A percentile compares a stretch with the other conserved stretches of the same genome.
Conservation (phyloP, 1,284 basidiomycete species). For the Malassezia vespertilionis region DNA sequence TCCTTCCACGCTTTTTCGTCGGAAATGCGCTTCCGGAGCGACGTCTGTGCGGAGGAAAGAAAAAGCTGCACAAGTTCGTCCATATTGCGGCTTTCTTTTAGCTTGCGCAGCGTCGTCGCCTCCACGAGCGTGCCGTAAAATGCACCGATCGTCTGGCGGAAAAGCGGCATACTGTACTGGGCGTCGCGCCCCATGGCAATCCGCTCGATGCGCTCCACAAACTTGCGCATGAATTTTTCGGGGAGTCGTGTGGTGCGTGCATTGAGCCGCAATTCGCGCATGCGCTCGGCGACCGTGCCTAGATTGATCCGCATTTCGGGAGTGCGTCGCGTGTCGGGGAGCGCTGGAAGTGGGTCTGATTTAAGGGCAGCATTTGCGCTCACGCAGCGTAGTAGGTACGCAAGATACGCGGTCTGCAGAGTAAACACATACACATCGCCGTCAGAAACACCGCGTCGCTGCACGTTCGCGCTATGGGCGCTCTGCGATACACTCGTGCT, state of each 20-base stretch:
- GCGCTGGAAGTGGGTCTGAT: slow-evolving; percentile 15
- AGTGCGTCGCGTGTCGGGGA: not conserved
- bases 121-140: slow-evolving; percentile 44
- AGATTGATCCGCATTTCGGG: slow-evolving; percentile 12
- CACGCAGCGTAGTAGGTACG: slow-evolving; percentile 13
- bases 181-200: slow-evolving; percentile 43
- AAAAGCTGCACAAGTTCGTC: slow-evolving; percentile 95
- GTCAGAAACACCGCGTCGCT: slow-evolving; percentile 28
- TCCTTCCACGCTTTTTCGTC: slow-evolving; percentile 74
- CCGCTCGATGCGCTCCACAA: slow-evolving; percentile 37
- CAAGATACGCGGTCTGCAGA: slow-evolving; percentile 36
- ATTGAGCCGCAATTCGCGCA: slow-evolving; percentile 27
- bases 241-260: slow-evolving; percentile 31
- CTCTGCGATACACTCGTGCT: slow-evolving; percentile 7
- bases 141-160: slow-evolving; percentile 37
- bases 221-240: slow-evolving; percentile 41
- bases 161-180: slow-evolving; percentile 28
- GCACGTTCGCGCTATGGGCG: slow-evolving; percentile 18
- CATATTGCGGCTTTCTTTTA: slow-evolving; percentile 91
- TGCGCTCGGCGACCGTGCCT: slow-evolving; percentile 27
- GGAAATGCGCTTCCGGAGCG: slow-evolving; percentile 57
- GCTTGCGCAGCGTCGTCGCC: slow-evolving; percentile 45
- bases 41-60: slow-evolving; percentile 60
- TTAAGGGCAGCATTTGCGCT: slow-evolving; percentile 6
- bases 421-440: slow-evolving; percentile 44